phyloP scores from a whole-genome alignment of 805 yeast species.

The Yueomyces sinensis region DNA sequence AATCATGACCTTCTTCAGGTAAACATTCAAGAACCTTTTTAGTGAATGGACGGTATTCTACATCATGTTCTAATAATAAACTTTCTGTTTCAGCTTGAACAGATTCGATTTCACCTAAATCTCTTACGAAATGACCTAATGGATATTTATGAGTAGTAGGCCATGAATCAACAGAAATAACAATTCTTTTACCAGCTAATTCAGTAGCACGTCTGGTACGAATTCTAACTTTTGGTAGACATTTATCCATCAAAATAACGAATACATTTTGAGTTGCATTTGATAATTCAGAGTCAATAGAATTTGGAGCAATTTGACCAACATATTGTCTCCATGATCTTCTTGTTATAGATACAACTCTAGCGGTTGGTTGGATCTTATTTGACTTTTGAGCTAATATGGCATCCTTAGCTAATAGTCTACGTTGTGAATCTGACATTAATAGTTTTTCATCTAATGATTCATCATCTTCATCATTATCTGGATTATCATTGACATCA shows the following conservation, averaged over 20 bases:
- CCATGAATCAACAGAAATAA: conserved; percentile 90
- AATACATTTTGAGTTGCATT: conserved; percentile 68
- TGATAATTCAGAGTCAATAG: conserved; percentile 39
- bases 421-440: conserved; percentile 31
- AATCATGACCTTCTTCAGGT: conserved; percentile 85
- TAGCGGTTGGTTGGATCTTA: conserved; percentile 80
- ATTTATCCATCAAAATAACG: conserved; percentile 78
- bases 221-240: conserved; percentile 76
- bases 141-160: conserved; percentile 73
- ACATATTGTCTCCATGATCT: conserved; percentile 95
- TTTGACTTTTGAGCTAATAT: conserved; percentile 38
- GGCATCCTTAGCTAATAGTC: conserved; percentile 67
- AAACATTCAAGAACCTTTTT: conserved; percentile 83
- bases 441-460: conserved; percentile 33
- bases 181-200: conserved; percentile 78
- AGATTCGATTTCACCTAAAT: conserved; percentile 81
- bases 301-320: conserved; percentile 76
- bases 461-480: conserved; percentile 32
- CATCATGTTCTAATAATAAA: conserved; percentile 82
- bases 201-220: conserved; percentile 78
- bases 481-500: conserved; percentile 48
- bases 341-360: conserved; percentile 74
- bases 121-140: conserved; percentile 86
- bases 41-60: conserved; percentile 91
- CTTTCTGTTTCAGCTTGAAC: conserved; percentile 96